Evolutionary conservation across 2,329 filamentous ascomycete genomes (phyloP).

Genomic region (Epichloe amarillans): DNA sequence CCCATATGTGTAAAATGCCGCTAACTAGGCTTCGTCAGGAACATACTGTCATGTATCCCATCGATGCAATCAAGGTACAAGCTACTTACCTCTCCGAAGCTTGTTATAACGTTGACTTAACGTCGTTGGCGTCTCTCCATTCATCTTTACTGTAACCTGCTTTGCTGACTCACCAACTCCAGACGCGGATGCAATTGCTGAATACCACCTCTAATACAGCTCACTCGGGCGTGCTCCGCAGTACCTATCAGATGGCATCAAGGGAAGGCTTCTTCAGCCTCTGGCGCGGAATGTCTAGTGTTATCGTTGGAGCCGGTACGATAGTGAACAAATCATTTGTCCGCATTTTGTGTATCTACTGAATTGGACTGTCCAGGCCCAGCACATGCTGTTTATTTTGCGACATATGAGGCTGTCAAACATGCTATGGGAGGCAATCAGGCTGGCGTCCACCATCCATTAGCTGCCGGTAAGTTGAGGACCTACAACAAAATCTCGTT

Average conservation of each 20-base stretch:
- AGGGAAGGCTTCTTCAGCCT: conserved; percentile 82
- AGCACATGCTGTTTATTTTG: conserved; percentile 95
- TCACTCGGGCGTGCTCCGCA: conserved; percentile 83
- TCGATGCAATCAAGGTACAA: conserved; percentile 89
- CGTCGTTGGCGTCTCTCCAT: not conserved
- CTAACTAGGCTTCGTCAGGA: conserved; percentile 43
- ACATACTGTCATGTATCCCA: conserved; percentile 97
- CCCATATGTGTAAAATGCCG: not conserved
- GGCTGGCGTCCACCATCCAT: conserved; percentile 74
- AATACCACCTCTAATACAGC: conserved; percentile 69
- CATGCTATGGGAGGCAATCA: conserved; percentile 89
- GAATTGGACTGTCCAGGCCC: conserved; percentile 48
- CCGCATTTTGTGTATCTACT: not conserved
- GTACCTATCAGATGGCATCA: conserved; percentile 81
- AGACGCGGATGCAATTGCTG: conserved; percentile 98
- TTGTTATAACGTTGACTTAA: not conserved
- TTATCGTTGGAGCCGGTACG: conserved; percentile 86
- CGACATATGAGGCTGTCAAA: conserved; percentile 95
- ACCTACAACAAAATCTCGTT: not conserved
- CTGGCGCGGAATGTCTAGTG: conserved; percentile 94
- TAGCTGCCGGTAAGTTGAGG: conserved; percentile 64
- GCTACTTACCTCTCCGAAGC: not conserved
- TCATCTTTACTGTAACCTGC: not conserved
- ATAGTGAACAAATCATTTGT: conserved; percentile 9
- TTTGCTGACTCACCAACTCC: conserved; percentile 10